Conservation (phyloP, 768 basidiomycete genomes). For the Pisolithus albus region DNA sequence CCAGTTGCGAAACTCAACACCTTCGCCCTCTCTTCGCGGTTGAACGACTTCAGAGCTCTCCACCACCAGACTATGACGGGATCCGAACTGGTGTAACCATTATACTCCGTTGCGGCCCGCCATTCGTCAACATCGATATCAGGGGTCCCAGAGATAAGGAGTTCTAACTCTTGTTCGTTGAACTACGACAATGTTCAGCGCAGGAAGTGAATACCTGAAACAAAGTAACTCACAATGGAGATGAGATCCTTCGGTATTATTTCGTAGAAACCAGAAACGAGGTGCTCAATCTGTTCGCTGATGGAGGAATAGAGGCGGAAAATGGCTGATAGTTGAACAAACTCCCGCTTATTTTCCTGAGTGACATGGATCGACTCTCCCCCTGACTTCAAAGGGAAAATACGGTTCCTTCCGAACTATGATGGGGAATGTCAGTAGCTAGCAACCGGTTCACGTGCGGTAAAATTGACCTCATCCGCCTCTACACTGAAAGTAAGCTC, state of each 20-base stretch:
- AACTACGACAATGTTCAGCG: slow-evolving; percentile 45
- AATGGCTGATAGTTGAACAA: slow-evolving; percentile 91
- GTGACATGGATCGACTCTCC: slow-evolving; percentile 86
- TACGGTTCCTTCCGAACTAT: slow-evolving; percentile 86
- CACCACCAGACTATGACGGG: slow-evolving; percentile 99
- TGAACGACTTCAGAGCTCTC: slow-evolving; percentile 96
- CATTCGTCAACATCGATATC: slow-evolving; percentile 98
- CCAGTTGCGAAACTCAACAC: slow-evolving; percentile 96
- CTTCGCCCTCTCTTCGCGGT: slow-evolving; percentile 92
- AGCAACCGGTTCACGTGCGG: background rate
- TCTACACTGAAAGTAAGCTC: slow-evolving; percentile 95
- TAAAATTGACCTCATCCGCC: slow-evolving; percentile 67
- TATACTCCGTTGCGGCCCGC: slow-evolving; percentile 88
- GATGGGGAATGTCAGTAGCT: slow-evolving; percentile 1
- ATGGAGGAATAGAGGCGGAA: slow-evolving; percentile 92
- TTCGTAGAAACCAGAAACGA: slow-evolving; percentile 91
- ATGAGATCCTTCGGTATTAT: slow-evolving; percentile 96
- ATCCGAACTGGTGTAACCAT: slow-evolving; percentile 80
- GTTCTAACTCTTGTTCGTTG: slow-evolving; percentile 90
- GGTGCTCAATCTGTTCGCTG: slow-evolving; percentile 89
- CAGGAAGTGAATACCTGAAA: slow-evolving; percentile 4
- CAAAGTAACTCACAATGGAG: slow-evolving; percentile 60
- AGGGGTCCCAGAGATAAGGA: slow-evolving; percentile 95
- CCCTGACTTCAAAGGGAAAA: slow-evolving; percentile 79
- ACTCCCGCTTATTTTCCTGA: slow-evolving; percentile 94